Percentiles rank a stretch among this genome's conserved stretches.
Conservation (phyloP, 108 stramenopile genomes). For the Discostella stelligeroides region DNA sequence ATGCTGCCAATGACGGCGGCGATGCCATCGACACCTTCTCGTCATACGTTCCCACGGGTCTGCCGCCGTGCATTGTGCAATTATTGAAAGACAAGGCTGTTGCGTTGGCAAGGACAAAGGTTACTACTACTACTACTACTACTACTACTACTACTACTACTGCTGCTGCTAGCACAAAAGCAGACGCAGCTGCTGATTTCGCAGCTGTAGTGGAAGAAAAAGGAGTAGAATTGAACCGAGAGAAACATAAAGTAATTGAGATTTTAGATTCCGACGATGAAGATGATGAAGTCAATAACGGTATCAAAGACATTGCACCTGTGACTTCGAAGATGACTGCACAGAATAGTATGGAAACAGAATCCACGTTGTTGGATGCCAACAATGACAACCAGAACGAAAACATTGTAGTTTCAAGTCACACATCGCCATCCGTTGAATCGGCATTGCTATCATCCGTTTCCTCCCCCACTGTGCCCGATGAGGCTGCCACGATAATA, state of each 20-base stretch:
- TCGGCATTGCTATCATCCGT: slow-evolving; percentile 57
- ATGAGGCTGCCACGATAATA: slow-evolving; percentile 30
- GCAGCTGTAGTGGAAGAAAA: not conserved
- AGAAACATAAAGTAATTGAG: slow-evolving; percentile 17
- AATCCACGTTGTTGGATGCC: not conserved
- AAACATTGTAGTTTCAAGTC: slow-evolving; percentile 17
- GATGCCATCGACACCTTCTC: slow-evolving; percentile 52
- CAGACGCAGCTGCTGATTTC: not conserved
- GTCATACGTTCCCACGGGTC: slow-evolving; percentile 37
- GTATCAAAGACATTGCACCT: not conserved
- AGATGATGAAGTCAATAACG: too few relatives aligned
- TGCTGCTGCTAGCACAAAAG: not conserved
- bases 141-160: not conserved
- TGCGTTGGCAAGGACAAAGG: not conserved
- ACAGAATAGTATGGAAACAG: not conserved
- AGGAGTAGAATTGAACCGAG: not conserved
- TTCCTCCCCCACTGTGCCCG: slow-evolving; percentile 24
- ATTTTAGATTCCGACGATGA: slow-evolving; percentile 20
- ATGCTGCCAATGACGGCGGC: slow-evolving; percentile 41
- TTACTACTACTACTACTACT: not conserved
- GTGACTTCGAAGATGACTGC: not conserved
- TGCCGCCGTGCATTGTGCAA: slow-evolving; percentile 32
- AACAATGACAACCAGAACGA: not conserved
- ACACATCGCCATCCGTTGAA: slow-evolving; percentile 58
- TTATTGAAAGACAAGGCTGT: slow-evolving; percentile 7